These are phyloP conservation scores for Verticillium longisporum DNA, from an alignment of 2,329 filamentous ascomycete genomes.

Conservation along the genomic window DNA sequence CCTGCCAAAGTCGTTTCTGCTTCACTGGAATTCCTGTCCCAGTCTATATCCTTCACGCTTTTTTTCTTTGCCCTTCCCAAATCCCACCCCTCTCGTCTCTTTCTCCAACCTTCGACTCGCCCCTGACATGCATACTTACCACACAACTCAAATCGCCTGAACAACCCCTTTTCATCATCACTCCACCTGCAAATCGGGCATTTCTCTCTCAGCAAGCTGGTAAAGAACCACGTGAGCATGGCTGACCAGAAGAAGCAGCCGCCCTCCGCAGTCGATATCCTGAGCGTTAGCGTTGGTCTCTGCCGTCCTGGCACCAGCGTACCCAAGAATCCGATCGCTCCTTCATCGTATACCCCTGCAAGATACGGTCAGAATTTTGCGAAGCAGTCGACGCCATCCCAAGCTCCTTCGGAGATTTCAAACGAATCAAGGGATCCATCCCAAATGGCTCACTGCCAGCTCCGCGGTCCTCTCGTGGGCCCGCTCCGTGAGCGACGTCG, in stretches of 20 bases:
- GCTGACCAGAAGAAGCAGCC: too few relatives aligned
- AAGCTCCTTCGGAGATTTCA: background rate
- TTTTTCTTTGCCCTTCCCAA: background rate
- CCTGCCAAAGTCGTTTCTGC: background rate
- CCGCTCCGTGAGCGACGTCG: slow-evolving; percentile 11
- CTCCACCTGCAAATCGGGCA: too few relatives aligned
- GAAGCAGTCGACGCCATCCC: background rate
- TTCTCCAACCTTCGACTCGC: too few relatives aligned
- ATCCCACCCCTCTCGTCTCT: background rate
- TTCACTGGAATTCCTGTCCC: background rate
- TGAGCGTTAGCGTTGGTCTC: too few relatives aligned
- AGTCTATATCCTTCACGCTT: too few relatives aligned
- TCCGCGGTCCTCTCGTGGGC: slow-evolving; percentile 9
- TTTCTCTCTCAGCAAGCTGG: too few relatives aligned
- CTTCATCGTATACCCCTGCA: background rate
- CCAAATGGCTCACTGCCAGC: slow-evolving; percentile 9
- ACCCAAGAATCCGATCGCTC: background rate
- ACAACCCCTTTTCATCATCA: too few relatives aligned
- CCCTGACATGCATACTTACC: too few relatives aligned
- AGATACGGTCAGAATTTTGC: background rate
- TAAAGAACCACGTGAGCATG: too few relatives aligned
- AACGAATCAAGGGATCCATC: background rate
- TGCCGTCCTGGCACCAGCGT: background rate
- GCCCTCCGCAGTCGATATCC: too few relatives aligned
- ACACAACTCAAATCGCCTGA: too few relatives aligned